Base-by-base conservation (phyloP, 331 rosid genomes). In the Cydonia oblonga region DNA sequence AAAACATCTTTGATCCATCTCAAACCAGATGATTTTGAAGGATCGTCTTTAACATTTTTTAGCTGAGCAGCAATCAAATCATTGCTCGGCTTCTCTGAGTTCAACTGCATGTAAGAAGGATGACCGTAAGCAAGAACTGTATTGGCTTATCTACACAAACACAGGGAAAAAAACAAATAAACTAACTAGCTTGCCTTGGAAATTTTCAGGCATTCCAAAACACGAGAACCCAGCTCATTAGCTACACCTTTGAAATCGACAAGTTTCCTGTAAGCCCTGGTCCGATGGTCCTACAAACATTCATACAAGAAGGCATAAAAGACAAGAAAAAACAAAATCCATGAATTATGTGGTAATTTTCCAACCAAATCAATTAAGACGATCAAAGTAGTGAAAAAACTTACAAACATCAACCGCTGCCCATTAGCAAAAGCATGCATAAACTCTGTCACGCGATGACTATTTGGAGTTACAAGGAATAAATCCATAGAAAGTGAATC, bases 1-100 rank as follows among this genome's bases (percentile, higher is more conserved):
- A 95, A 84, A 64, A 95, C 96, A 70, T 95, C 97, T 82, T 95
- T 95, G 72, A 95, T 77, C 96, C 96, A 95, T 82, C 96, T 90
- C 85, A 86, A 88, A 70, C 99, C 99, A 63, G 89, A 90, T n/a
- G 96, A 76, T 70, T 82, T 86, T 35, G 92, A 88, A 49, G 89
- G 84, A 85, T 86, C 81, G 53, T 92, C 93, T 23, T 73, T 84
- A 69, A 84, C 80, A 71, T 71, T 95, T 40, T 75, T 85, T 80
- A 83, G 86, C 74, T 84, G 87, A 52, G 77, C 65, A 33, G 78
- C 80, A 75, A 80, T 80, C 81, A 84, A 83, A 81, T 86, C 84
- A 71, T 70, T 83, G 44, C 28, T 70, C 32, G 87, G 76, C 40
- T 78, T 86, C 64, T 88, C 96, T 8, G 91, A 81, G 84, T 86